These are phyloP conservation scores for Terana coerulea DNA, from an alignment of 768 basidiomycete genomes.

Conservation along the genomic window DNA sequence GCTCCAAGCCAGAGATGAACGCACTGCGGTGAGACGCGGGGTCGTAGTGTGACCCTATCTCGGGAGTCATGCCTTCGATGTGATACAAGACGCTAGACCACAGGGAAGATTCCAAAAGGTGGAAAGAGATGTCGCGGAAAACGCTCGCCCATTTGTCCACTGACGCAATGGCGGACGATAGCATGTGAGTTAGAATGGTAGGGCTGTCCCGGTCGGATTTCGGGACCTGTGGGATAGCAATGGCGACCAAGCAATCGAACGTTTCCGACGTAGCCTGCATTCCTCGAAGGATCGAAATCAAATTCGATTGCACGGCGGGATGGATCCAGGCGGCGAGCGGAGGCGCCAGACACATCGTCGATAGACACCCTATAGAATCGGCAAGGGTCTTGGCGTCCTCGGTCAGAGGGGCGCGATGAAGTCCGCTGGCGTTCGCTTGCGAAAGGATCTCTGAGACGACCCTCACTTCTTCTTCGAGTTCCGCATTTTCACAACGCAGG, in stretches of 20 bases:
- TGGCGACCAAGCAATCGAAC: slow-evolving; percentile 8
- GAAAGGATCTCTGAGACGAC: not conserved
- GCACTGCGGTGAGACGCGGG: slow-evolving; percentile 19
- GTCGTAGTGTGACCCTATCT: slow-evolving; percentile 12
- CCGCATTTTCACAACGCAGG: not conserved
- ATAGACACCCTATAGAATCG: not conserved
- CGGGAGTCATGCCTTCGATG: slow-evolving; percentile 34
- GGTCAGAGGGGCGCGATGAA: not conserved
- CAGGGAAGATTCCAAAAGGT: slow-evolving; percentile 45
- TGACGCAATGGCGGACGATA: slow-evolving; percentile 23
- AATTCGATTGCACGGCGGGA: not conserved
- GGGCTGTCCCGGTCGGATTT: not conserved
- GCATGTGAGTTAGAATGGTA: slow-evolving; percentile 2
- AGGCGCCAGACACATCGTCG: slow-evolving; percentile 2
- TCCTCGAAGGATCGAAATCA: slow-evolving; percentile 3
- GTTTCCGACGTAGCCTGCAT: slow-evolving; percentile 6
- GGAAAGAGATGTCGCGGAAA: slow-evolving; percentile 33
- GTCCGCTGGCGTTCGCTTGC: not conserved
- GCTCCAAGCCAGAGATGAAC: slow-evolving; percentile 23
- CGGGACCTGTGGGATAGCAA: not conserved
- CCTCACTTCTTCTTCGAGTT: not conserved
- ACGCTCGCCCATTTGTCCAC: slow-evolving; percentile 23
- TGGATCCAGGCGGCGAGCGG: not conserved
- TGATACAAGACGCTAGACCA: slow-evolving; percentile 48
- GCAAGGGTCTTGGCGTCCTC: not conserved